Base-by-base conservation (phyloP, 148 eudicot genomes). In the Rhododendron ovatum region DNA sequence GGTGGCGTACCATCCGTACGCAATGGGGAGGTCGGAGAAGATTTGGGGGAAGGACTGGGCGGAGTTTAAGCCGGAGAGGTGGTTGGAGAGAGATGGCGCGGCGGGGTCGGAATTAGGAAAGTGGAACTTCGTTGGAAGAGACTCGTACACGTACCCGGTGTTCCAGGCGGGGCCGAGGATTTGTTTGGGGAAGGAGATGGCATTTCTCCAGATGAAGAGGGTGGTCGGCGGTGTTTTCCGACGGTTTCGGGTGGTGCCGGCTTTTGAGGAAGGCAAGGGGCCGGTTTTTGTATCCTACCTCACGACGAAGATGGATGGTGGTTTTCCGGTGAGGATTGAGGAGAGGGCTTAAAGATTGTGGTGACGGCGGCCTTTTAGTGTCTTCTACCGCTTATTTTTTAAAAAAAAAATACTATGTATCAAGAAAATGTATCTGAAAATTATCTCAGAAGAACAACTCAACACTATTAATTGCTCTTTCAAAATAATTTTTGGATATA, bases 111-210 rank as follows among this genome's bases (percentile, higher is more conserved):
- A 51, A 5, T 43, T 30, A 2, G 85, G 86, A 4, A 75, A 59
- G 76, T 41, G 71, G 75, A 87, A 15, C 17, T 88, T 82, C 5
- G 61, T 69, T 26, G 71, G 63, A 30, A 78, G 51, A 65, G 88
- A 88, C 37, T 53, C 84, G 3, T 88, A 82, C 79, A n/a, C 22
- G 12, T 86, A 84, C 73, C 86, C 88, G 5, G 89, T 89, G 41
- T 89, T 89, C 69, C 86, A 86, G 6, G 90, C 90, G 0, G 88
- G 88, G 10, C 90, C 90, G 1, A 84, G 90, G 85, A 30, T 87
- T 30, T 86, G 88, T 67, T 37, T 89, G 17, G 90, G 90, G 15
- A 89, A 87, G 87, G 90, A 89, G 83, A 89, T 89, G 90, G 88
- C 88, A 4, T 86, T 84, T 67, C 35, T 89, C 73, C 88, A 89